phyloP scores from a whole-genome alignment of 169 alveolate genomes.

The Cryptosporidium meleagridis region DNA sequence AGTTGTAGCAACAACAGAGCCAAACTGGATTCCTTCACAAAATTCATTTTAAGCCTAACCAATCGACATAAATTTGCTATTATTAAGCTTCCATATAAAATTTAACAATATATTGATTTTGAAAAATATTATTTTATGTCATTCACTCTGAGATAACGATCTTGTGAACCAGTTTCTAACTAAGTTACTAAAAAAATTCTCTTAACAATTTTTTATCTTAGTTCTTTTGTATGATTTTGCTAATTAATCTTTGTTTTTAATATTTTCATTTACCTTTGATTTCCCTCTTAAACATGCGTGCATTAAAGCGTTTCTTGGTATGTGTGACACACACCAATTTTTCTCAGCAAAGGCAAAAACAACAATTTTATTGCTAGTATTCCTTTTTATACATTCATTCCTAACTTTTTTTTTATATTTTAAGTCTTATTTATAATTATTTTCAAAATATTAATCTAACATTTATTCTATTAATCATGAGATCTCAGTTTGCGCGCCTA shows the following conservation, averaged over 20 bases:
- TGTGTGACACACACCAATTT: constrained; percentile 27
- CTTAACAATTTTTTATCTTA: not conserved
- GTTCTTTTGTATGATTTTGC: not conserved
- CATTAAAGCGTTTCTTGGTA: not conserved
- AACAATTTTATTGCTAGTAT: not conserved
- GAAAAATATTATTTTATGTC: not conserved
- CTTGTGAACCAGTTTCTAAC: not conserved
- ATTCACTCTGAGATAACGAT: not conserved
- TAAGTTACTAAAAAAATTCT: no score
- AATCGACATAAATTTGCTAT: not conserved
- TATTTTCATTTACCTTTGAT: not conserved
- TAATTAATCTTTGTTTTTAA: not conserved
- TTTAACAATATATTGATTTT: not conserved
- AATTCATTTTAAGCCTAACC: not conserved
- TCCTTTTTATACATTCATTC: not conserved
- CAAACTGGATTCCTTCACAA: not conserved
- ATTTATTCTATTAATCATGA: not conserved
- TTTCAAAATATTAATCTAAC: not conserved
- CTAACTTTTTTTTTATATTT: not conserved
- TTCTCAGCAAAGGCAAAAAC: not conserved
- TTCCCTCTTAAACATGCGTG: not conserved
- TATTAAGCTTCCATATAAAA: not conserved
- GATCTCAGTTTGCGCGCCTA: constrained; percentile 14
- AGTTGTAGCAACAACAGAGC: not conserved
- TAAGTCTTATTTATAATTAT: not conserved